Evolutionary conservation across 2,329 filamentous ascomycete genomes (phyloP).

Genomic region (Aspergillus brasiliensis): DNA sequence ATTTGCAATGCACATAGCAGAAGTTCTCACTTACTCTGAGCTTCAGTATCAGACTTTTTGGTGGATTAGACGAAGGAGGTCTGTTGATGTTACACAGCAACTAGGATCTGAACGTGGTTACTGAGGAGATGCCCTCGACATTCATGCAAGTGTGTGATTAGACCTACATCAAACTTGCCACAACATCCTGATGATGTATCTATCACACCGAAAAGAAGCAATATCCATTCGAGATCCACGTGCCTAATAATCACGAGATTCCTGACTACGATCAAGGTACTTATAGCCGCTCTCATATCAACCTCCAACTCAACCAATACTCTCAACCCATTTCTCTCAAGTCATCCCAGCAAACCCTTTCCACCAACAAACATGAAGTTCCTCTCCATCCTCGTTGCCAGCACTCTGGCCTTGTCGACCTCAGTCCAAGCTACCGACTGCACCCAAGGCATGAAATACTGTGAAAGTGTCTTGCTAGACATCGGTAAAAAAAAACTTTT

Average conservation of each 20-base stretch:
- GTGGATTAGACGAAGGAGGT: no score
- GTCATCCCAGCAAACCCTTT: not conserved
- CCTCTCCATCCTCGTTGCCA: not conserved
- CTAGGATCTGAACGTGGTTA: no score
- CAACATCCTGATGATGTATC: not conserved
- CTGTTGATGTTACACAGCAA: no score
- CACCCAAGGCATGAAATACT: not conserved
- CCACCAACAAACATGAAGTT: not conserved
- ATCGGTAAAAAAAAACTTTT: not conserved
- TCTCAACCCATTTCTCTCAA: not conserved
- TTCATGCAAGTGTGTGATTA: not conserved
- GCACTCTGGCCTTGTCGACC: not conserved
- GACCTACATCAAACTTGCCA: not conserved
- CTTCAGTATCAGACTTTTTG: no score
- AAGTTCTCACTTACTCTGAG: no score
- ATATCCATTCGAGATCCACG: not conserved
- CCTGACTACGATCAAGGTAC: no score
- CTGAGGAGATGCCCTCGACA: no score
- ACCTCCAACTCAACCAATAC: not conserved
- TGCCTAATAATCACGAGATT: no score
- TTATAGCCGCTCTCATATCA: not conserved
- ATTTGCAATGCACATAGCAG: no score
- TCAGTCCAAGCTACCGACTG: not conserved
- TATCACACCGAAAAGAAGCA: not conserved
- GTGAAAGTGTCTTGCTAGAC: not conserved